These are phyloP conservation scores for Wilcoxina mikolae DNA, from an alignment of 495 filamentous ascomycete species.

Conservation along the genomic window DNA sequence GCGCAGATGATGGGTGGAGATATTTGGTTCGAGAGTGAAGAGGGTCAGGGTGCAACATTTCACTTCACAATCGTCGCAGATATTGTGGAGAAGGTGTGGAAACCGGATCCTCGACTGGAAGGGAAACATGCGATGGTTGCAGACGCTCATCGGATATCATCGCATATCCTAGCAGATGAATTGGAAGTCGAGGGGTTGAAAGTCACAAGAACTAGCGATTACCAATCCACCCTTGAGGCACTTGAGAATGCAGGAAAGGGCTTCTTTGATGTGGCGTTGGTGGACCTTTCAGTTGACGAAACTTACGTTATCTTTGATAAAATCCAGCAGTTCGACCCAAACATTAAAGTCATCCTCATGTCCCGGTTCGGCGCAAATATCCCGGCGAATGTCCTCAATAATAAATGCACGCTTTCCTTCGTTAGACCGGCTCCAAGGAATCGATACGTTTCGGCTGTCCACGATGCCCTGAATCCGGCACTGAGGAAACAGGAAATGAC, in stretches of 20 bases:
- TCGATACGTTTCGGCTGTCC: conserved; percentile 24
- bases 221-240: conserved; percentile 12
- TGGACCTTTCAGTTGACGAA: conserved; percentile 26
- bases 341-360: conserved; percentile 26
- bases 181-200: conserved; percentile 26
- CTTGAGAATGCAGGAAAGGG: conserved; percentile 15
- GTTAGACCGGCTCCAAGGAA: conserved; percentile 24
- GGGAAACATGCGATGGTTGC: conserved; percentile 23
- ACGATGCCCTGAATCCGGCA: conserved; percentile 17
- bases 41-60: conserved; percentile 25
- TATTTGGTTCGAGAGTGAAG: conserved; percentile 29
- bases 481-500: conserved; percentile 13
- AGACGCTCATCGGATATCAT: conserved; percentile 25
- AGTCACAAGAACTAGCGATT: conserved; percentile 14
- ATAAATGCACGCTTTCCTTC: conserved; percentile 25
- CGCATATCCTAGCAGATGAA: conserved; percentile 27
- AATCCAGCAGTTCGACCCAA: conserved; percentile 20
- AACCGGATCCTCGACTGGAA: conserved; percentile 20
- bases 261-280: conserved; percentile 22
- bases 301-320: conserved; percentile 20
- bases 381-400: conserved; percentile 11
- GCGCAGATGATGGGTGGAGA: conserved; percentile 29
- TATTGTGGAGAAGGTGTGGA: conserved; percentile 16
- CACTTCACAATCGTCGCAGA: conserved; percentile 23
- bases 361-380: conserved; percentile 24